phyloP scores from a whole-genome alignment of 306 rosid species.

The Medicago ruthenica region DNA sequence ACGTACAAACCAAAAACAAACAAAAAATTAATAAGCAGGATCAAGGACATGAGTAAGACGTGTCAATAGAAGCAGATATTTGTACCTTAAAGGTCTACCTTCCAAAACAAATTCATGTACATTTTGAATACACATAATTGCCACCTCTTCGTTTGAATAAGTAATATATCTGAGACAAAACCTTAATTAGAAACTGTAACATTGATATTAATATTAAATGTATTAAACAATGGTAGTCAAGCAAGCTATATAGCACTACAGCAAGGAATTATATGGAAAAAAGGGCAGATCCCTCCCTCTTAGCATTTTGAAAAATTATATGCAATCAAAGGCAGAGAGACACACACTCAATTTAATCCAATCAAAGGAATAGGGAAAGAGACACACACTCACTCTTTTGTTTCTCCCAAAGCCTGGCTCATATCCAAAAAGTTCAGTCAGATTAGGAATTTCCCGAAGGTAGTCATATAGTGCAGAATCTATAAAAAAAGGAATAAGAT shows the following conservation, averaged over 20 bases:
- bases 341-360: too few species aligned
- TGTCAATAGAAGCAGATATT: conserved; percentile 6
- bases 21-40: conserved; percentile 19
- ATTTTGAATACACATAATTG: conserved; percentile 96
- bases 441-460: too few species aligned
- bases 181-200: conserved; percentile 8
- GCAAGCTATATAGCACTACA: not conserved
- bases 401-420: too few species aligned
- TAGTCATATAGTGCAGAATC: too few species aligned
- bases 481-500: too few species aligned
- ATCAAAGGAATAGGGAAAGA: too few species aligned
- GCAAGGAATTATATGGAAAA: not conserved
- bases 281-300: not conserved
- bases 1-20: conserved; percentile 27
- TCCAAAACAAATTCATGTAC: conserved; percentile 99
- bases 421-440: too few species aligned
- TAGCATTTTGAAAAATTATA: too few species aligned
- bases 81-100: conserved; percentile 82
- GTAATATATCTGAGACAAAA: conserved; percentile 85
- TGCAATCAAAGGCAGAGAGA: too few species aligned
- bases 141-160: conserved; percentile 95
- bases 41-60: not conserved
- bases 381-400: too few species aligned
- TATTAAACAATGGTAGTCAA: conserved; percentile 2
- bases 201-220: not conserved